phyloP scores from a whole-genome alignment of 2,329 filamentous ascomycete genomes.

The Aspergillus sp. region DNA sequence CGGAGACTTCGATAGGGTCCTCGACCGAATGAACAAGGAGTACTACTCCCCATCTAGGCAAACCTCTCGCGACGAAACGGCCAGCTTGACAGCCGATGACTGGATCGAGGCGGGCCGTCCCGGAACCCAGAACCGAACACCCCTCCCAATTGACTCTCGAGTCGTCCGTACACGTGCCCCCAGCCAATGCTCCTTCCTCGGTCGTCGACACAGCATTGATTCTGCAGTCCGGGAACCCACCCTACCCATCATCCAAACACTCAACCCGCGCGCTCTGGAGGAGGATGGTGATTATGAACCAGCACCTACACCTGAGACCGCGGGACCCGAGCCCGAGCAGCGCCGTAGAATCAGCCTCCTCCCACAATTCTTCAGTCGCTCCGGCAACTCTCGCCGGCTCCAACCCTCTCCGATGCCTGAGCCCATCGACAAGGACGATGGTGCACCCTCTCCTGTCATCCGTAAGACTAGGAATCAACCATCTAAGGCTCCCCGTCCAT shows the following conservation, averaged over 20 bases:
- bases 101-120: slow-evolving; percentile 43
- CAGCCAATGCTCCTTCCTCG: slow-evolving; percentile 28
- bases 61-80: slow-evolving; percentile 11
- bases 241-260: slow-evolving; percentile 26
- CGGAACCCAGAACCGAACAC: slow-evolving; percentile 20
- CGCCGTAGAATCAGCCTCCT: slow-evolving; percentile 38
- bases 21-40: slow-evolving; percentile 24
- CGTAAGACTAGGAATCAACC: slow-evolving; percentile 28
- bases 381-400: slow-evolving; percentile 22
- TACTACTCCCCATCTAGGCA: slow-evolving; percentile 22
- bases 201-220: slow-evolving; percentile 28
- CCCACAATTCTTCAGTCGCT: slow-evolving; percentile 37
- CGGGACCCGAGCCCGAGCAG: slow-evolving; percentile 21
- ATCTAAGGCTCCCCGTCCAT: slow-evolving; percentile 12
- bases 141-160: slow-evolving; percentile 12
- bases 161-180: slow-evolving; percentile 18
- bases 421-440: slow-evolving; percentile 27
- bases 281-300: slow-evolving; percentile 15
- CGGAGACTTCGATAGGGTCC: slow-evolving; percentile 21
- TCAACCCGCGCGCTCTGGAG: slow-evolving; percentile 28
- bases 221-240: slow-evolving; percentile 26
- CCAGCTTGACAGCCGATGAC: slow-evolving; percentile 38
- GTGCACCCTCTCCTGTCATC: slow-evolving; percentile 36
- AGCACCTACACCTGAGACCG: background rate
- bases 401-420: slow-evolving; percentile 29